Evolutionary conservation across 345 rosid species (phyloP), one percentile per base, ranked within the genome.

Genomic region (Eucalyptus regnans): DNA sequence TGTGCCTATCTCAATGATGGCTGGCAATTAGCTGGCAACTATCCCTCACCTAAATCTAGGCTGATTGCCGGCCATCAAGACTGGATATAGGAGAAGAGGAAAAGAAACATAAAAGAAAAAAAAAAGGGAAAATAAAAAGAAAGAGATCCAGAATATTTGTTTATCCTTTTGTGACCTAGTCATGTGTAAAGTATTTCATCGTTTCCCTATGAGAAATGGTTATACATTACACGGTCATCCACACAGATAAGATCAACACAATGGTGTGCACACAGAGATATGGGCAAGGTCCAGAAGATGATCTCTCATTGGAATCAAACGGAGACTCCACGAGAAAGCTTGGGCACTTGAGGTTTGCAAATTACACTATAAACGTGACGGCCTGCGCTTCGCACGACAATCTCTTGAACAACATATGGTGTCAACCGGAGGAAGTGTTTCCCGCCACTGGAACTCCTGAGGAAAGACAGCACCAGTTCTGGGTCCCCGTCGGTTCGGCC

Each of bases 51-150:
- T 33, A 33, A 33, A 33, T 33, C 37, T 33, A 33, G 37, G 37
- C 37, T 33, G 37, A 33, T 33, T 3, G 37, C 37, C 37, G 37
- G 37, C 37, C 37, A 33, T 33, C 37, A 33, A 33, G 37, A 33
- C 37, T 33, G 37, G 37, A 33, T 33, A 33, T 4, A 7, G 22
- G 56, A 51, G 56, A 3, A 17, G 54, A 51, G 56, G 22, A 51
- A 51, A 51, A 17, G 1, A 51, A 51, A 17, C 22, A 51, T 51
- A 51, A 51, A 51, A 51, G 37, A 33, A 33, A 33, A 33, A 33
- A 33, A 33, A 33, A 33, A 33, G 37, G 37, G 13, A 1, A 3
- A 1, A 1, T 2, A 2, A 1, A 2, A 5, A 15, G 18, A 15
- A 15, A 50, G 52, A 50, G 52, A 15, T 50, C 52, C 7, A 50